Evolutionary conservation across 257 asterid genomes (phyloP), one percentile per base, ranked within the genome.

Genomic region (Scutellaria baicalensis): DNA sequence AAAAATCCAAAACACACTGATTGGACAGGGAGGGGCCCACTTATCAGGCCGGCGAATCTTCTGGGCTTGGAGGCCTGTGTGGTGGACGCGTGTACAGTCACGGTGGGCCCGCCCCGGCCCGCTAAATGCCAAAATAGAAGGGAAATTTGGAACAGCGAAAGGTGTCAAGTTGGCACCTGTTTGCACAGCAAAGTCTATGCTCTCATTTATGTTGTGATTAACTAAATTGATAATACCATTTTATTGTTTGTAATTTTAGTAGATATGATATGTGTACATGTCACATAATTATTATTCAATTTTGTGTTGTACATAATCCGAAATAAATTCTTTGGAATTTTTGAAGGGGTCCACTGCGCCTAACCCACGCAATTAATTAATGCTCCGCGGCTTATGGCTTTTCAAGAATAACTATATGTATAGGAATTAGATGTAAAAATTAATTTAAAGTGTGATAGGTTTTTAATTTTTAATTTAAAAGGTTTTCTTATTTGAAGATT

Each of bases 21-120:
- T 87, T 85, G 78, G 89, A 82, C 79, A 9, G 0, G 65, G 36
- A n/a, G 82, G 91, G 88, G 11, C 90, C 51, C 44, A 33, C 59
- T 39, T 17, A 13, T 18, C 66, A 57, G 77, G 78, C 82, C 71
- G 66, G 71, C 80, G 86, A 83, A 85, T 82, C 90, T 81, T 73
- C 65, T 51, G 68, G 31, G 75, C 56, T 55, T 69, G 13, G 68
- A 65, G 77, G 58, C n/a, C 59, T 77, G 75, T 48, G 66, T 51
- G 60, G 78, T 82, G 75, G 95, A 84, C 90, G 91, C 88, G 88
- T 81, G 85, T 84, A 88, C 85, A 82, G 93, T 81, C 9, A 42
- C 0, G 0, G 18, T 17, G 84, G 84, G 88, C 6, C 86, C 82
- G 52, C 6, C 78, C 78, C 67, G 1, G 0, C 8, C 33, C 3